These are phyloP conservation scores for Cyberlindnera mycetangii DNA, from an alignment of 805 yeast genomes.

Conservation along the genomic window DNA sequence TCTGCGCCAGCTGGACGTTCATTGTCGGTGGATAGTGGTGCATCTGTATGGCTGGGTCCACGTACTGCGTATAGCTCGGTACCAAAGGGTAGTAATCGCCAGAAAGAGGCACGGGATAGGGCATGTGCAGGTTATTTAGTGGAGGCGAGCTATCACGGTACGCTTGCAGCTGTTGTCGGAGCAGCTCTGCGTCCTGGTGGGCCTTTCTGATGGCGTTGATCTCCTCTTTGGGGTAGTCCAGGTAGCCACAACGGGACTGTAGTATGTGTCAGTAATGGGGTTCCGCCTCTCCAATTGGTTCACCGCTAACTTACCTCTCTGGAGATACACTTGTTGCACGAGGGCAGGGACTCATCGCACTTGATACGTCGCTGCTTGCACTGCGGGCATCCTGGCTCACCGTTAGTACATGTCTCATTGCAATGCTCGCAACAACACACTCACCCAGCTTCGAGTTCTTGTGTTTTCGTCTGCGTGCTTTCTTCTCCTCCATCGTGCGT, in stretches of 20 bases:
- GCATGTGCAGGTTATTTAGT: neutral
- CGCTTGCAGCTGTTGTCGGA: neutral
- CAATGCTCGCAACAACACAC: neutral
- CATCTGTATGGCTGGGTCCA: neutral
- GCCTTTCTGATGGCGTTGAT: slow-evolving; percentile 13
- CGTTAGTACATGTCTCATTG: neutral
- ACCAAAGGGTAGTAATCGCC: neutral
- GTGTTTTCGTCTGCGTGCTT: slow-evolving; percentile 46
- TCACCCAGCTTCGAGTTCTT: slow-evolving; percentile 45
- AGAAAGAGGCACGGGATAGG: neutral
- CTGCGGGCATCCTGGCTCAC: slow-evolving; percentile 53
- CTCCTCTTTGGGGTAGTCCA: slow-evolving; percentile 8
- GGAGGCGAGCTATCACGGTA: neutral
- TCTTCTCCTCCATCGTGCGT: slow-evolving; percentile 3
- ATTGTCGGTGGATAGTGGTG: neutral
- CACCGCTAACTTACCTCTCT: slow-evolving; percentile 23
- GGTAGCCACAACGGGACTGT: slow-evolving; percentile 2
- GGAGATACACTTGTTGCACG: slow-evolving; percentile 46
- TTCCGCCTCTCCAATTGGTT: neutral
- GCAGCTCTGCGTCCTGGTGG: slow-evolving; percentile 11
- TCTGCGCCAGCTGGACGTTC: no score
- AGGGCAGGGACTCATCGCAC: slow-evolving; percentile 59
- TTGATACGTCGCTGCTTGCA: slow-evolving; percentile 59
- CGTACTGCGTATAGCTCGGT: neutral
- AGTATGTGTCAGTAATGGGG: neutral